A percentile compares a stretch with the other conserved stretches of the same genome.
These are phyloP conservation scores for Alternaria ventricosa DNA, from an alignment of 2,329 filamentous ascomycete species.

Conservation along the genomic window DNA sequence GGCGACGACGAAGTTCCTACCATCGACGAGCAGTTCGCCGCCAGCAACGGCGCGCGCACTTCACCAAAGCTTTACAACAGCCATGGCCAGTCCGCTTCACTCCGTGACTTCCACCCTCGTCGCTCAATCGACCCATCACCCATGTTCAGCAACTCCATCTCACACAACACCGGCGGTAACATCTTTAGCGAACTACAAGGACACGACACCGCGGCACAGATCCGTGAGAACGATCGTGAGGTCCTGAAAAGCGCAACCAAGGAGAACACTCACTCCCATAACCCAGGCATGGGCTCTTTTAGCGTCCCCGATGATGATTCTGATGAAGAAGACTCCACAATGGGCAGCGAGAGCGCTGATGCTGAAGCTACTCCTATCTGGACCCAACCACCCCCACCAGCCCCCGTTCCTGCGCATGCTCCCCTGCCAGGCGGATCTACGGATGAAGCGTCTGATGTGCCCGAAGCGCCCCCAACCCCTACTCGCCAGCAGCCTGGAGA, in stretches of 20 bases:
- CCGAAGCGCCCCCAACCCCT: conserved; percentile 2
- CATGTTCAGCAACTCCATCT: conserved; percentile 33
- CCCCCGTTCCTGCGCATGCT: conserved; percentile 44
- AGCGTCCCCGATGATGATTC: conserved; percentile 31
- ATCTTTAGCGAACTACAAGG: conserved; percentile 37
- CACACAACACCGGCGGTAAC: conserved; percentile 32
- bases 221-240: conserved; percentile 24
- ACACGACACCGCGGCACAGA: conserved; percentile 17
- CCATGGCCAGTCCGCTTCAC: conserved; percentile 30
- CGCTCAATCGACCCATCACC: conserved; percentile 39
- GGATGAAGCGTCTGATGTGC: not conserved
- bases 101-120: conserved; percentile 38
- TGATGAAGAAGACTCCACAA: conserved; percentile 25
- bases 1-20: conserved; percentile 27
- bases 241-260: conserved; percentile 18
- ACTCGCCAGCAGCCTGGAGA: conserved; percentile 23
- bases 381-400: conserved; percentile 45
- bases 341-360: conserved; percentile 22
- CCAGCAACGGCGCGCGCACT: conserved; percentile 5
- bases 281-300: conserved; percentile 26
- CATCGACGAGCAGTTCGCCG: conserved; percentile 26
- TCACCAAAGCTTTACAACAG: conserved; percentile 25
- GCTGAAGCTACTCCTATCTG: conserved; percentile 29
- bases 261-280: conserved; percentile 11
- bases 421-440: conserved; percentile 31